A percentile compares a stretch with the other conserved stretches of the same genome.
phyloP scores from a whole-genome alignment of 257 asterid genomes.

The Nicotiana benthamiana region DNA sequence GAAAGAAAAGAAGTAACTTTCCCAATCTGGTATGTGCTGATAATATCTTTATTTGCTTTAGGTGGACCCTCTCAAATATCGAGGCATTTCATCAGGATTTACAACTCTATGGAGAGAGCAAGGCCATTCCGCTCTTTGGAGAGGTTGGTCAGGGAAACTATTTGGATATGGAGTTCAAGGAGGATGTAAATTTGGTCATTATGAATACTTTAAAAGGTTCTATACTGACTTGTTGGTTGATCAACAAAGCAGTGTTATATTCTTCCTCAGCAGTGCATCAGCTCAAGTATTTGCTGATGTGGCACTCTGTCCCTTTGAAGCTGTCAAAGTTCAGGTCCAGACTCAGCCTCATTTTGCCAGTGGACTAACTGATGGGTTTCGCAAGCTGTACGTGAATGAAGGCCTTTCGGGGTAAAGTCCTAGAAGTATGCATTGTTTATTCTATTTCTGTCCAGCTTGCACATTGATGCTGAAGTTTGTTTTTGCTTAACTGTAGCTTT shows the following conservation, averaged over 20 bases:
- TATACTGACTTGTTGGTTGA: constrained; percentile 21
- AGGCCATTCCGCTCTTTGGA: constrained; percentile 40
- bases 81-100: constrained; percentile 24
- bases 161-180: constrained; percentile 43
- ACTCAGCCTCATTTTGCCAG: constrained; percentile 36
- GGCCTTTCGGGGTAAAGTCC: constrained; percentile 31
- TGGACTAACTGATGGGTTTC: constrained; percentile 39
- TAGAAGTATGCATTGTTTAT: constrained; percentile 2
- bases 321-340: constrained; percentile 37
- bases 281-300: constrained; percentile 35
- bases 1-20: neutral
- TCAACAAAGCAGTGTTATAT: constrained; percentile 27
- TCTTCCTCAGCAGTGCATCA: constrained; percentile 32
- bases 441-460: neutral
- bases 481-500: constrained; percentile 23
- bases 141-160: constrained; percentile 41
- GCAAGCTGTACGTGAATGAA: constrained; percentile 25
- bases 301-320: constrained; percentile 41
- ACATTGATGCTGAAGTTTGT: constrained; percentile 1
- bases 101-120: constrained; percentile 27
- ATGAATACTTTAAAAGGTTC: constrained; percentile 34
- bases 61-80: constrained; percentile 33
- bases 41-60: neutral
- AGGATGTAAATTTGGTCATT: constrained; percentile 39
- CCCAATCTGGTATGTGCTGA: neutral